Conservation (phyloP, 2,329 filamentous ascomycete genomes). For the Penicillium digitatum region DNA sequence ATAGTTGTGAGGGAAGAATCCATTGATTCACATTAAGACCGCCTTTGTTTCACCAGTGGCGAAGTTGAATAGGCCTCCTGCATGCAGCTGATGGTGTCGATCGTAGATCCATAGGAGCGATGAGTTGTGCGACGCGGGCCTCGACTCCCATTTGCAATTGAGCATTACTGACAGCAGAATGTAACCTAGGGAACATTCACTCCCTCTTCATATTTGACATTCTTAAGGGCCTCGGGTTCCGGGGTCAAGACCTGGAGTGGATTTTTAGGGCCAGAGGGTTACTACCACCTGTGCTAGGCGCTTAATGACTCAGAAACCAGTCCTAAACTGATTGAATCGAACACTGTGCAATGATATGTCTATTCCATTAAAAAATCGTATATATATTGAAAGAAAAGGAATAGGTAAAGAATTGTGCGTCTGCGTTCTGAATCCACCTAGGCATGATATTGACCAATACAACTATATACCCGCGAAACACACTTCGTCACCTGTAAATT, state of each 20-base stretch:
- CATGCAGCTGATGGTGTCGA: not conserved
- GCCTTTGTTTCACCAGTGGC: not conserved
- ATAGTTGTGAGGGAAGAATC: not conserved
- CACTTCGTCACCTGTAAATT: not conserved
- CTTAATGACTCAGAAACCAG: no score
- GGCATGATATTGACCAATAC: not conserved
- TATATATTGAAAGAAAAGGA: no score
- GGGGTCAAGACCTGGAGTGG: no score
- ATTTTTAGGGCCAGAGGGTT: no score
- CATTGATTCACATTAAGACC: not conserved
- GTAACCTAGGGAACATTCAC: not conserved
- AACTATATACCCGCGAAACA: not conserved
- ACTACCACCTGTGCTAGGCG: no score
- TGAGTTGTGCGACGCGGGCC: not conserved
- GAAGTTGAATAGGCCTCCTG: not conserved
- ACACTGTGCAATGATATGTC: no score
- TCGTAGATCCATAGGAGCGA: not conserved
- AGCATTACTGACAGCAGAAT: not conserved
- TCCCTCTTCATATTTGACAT: no score
- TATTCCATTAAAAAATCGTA: no score
- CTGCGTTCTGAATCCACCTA: not conserved
- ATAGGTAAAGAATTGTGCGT: not conserved
- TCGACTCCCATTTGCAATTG: not conserved
- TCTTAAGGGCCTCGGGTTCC: no score
- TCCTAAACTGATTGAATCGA: no score